Conservation (phyloP, 495 filamentous ascomycete genomes). For the Platismatia glauca region DNA sequence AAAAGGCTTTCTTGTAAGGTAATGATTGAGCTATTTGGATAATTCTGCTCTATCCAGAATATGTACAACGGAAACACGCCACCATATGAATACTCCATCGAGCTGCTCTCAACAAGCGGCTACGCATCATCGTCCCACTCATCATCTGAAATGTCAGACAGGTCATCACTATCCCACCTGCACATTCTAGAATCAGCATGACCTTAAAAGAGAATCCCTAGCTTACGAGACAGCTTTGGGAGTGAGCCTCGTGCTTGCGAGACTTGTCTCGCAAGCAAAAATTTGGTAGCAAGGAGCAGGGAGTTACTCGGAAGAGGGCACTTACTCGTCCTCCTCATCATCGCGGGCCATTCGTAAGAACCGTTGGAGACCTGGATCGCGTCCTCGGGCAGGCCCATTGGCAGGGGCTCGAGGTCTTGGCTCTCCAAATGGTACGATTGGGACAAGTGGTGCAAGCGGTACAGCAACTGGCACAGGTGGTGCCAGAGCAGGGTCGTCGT, state of each 20-base stretch:
- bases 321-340: constrained; percentile 51
- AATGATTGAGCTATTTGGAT: background rate
- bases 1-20: background rate
- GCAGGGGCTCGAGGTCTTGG: background rate
- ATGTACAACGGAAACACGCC: background rate
- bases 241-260: background rate
- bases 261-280: background rate
- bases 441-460: background rate
- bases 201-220: background rate
- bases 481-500: constrained; percentile 9
- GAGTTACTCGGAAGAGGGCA: background rate
- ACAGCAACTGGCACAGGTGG: background rate
- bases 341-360: constrained; percentile 47
- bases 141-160: background rate
- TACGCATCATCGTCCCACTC: constrained; percentile 2
- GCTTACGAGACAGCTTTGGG: background rate
- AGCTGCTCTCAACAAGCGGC: background rate
- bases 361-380: constrained; percentile 36
- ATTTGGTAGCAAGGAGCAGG: background rate
- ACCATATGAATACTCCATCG: background rate
- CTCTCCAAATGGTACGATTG: constrained; percentile 1
- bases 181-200: background rate
- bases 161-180: constrained; percentile 1
- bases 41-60: background rate
- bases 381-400: constrained; percentile 10